Evolutionary conservation across 148 eudicot genomes (phyloP).

Genomic region (Linanthus parryae): DNA sequence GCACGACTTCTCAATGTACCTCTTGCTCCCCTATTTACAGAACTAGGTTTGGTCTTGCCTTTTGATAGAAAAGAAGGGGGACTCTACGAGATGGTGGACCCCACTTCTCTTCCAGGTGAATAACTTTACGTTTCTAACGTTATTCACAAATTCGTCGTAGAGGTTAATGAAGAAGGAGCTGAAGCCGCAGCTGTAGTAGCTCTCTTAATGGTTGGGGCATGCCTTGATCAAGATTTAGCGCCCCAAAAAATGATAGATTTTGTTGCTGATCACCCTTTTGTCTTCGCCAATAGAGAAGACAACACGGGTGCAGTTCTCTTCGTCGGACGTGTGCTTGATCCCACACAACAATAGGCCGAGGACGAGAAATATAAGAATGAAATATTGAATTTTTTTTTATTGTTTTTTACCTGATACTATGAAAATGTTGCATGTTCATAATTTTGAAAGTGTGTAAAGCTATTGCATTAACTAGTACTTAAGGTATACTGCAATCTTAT

Average conservation of each 20-base stretch:
- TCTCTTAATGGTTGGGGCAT: conserved; percentile 29
- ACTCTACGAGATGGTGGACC: conserved; percentile 69
- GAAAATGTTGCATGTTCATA: too few relatives aligned
- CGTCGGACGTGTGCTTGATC: conserved; percentile 52
- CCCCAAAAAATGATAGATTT: conserved; percentile 47
- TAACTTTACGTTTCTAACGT: conserved; percentile 60
- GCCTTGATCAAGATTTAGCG: not conserved
- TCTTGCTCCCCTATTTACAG: conserved; percentile 75
- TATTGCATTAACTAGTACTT: too few relatives aligned
- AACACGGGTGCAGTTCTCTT: conserved; percentile 74
- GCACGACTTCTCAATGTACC: conserved; percentile 70
- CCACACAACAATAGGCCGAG: too few relatives aligned
- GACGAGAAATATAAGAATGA: too few relatives aligned
- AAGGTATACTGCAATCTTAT: too few relatives aligned
- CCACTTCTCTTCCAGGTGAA: conserved; percentile 36
- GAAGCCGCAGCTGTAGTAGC: conserved; percentile 91
- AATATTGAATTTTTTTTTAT: too few relatives aligned
- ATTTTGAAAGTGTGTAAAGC: too few relatives aligned
- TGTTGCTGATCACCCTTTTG: conserved; percentile 89
- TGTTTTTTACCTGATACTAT: too few relatives aligned
- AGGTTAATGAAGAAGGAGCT: conserved; percentile 92
- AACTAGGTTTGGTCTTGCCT: conserved; percentile 47
- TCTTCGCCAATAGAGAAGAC: conserved; percentile 70
- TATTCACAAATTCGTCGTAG: conserved; percentile 73
- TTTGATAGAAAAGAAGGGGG: conserved; percentile 50